Percentiles rank a stretch among this genome's conserved stretches.
phyloP scores from a whole-genome alignment of 805 yeast genomes.

The Blastobotrys mokoenaii region DNA sequence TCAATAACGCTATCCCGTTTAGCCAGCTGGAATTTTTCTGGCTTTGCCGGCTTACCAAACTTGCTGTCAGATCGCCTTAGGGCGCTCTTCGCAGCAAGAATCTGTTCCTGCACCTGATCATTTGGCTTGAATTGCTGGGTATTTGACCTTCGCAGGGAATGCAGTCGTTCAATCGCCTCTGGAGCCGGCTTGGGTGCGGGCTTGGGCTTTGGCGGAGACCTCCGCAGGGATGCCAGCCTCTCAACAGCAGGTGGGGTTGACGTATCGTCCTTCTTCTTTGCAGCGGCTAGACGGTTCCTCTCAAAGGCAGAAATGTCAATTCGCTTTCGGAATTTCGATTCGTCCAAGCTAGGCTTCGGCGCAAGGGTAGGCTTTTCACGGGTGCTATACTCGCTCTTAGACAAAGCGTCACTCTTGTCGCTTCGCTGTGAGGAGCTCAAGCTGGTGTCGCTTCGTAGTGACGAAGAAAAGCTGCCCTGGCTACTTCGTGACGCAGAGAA shows the following conservation, averaged over 20 bases:
- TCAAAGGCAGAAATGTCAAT: no score
- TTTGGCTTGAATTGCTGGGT: slow-evolving; percentile 16
- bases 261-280: neutral
- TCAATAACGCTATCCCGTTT: neutral
- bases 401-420: no score
- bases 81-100: slow-evolving; percentile 13
- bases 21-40: neutral
- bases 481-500: no score
- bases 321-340: no score
- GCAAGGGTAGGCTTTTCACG: neutral
- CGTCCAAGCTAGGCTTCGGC: neutral
- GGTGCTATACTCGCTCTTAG: no score
- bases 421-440: no score
- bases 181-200: slow-evolving; percentile 7
- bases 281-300: no score
- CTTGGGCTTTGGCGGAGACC: slow-evolving; percentile 9
- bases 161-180: slow-evolving; percentile 16
- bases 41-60: neutral
- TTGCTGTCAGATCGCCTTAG: slow-evolving; percentile 4
- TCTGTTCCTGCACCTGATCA: slow-evolving; percentile 13
- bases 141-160: slow-evolving; percentile 12
- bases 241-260: slow-evolving; percentile 5
- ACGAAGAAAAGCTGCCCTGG: no score
- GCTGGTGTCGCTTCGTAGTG: no score
- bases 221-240: slow-evolving; percentile 3